phyloP scores from a whole-genome alignment of 202 grass and related monocot species.

The Bolboschoenoplectus hybrid region DNA sequence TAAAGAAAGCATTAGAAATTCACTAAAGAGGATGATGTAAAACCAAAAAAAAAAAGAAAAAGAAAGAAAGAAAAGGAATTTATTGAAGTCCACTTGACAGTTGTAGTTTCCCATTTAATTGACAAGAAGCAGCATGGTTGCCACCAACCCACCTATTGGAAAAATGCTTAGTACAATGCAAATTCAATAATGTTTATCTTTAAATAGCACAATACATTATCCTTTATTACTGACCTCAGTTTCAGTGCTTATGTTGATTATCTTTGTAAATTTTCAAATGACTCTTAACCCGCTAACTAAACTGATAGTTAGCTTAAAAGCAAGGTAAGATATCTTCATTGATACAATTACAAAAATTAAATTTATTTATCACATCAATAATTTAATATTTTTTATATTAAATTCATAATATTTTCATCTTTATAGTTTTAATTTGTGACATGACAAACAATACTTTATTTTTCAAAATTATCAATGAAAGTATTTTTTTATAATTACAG shows the following conservation, averaged over 20 bases:
- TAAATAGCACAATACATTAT: background rate
- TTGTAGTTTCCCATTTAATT: background rate
- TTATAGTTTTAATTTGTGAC: background rate
- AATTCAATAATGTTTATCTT: background rate
- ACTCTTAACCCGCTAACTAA: background rate
- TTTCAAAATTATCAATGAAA: background rate
- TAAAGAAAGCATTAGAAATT: background rate
- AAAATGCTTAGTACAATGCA: background rate
- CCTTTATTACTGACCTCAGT: background rate
- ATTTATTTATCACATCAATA: background rate
- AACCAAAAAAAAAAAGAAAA: background rate
- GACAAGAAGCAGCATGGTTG: background rate
- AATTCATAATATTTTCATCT: too few relatives aligned
- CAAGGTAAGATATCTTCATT: background rate
- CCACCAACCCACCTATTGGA: background rate
- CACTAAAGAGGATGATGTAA: background rate
- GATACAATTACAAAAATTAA: too few relatives aligned
- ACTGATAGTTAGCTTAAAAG: background rate
- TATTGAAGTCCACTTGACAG: background rate
- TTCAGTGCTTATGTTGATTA: background rate
- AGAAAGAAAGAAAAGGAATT: background rate
- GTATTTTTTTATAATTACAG: background rate
- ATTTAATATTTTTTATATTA: background rate
- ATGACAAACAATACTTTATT: background rate
- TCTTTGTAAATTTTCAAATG: background rate